phyloP scores from a whole-genome alignment of 31 red algal species.

The Porphyra umbilicalis region DNA sequence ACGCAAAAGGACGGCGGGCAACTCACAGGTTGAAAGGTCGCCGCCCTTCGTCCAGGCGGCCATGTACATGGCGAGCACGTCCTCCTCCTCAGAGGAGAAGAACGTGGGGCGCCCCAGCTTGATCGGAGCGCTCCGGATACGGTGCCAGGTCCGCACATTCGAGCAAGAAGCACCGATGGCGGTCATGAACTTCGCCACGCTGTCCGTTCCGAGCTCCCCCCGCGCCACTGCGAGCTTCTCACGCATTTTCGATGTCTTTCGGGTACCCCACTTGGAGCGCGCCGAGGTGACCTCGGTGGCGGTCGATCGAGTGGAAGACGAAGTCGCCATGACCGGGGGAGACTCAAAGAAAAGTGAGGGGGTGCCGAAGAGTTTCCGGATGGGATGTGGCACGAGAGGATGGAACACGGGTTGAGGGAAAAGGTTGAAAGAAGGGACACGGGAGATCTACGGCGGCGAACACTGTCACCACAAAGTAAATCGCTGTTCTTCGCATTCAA shows the following conservation, averaged over 20 bases:
- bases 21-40: background rate
- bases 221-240: background rate
- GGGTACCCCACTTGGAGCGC: background rate
- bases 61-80: background rate
- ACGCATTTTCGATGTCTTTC: background rate
- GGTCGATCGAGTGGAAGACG: background rate
- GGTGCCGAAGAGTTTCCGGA: background rate
- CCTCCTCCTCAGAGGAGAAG: background rate
- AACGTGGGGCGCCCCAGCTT: background rate
- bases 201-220: background rate
- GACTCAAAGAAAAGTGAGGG: background rate
- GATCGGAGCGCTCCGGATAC: background rate
- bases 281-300: background rate
- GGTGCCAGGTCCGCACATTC: background rate
- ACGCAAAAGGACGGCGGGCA: no score
- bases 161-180: background rate
- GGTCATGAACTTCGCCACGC: background rate
- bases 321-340: background rate
- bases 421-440: background rate
- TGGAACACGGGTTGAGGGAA: background rate
- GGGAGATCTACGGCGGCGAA: background rate
- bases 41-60: background rate
- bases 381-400: no score
- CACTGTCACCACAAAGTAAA: background rate
- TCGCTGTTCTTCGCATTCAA: background rate